Base-by-base conservation (phyloP, 2,329 filamentous ascomycete species). In the Fusarium haematococcum region DNA sequence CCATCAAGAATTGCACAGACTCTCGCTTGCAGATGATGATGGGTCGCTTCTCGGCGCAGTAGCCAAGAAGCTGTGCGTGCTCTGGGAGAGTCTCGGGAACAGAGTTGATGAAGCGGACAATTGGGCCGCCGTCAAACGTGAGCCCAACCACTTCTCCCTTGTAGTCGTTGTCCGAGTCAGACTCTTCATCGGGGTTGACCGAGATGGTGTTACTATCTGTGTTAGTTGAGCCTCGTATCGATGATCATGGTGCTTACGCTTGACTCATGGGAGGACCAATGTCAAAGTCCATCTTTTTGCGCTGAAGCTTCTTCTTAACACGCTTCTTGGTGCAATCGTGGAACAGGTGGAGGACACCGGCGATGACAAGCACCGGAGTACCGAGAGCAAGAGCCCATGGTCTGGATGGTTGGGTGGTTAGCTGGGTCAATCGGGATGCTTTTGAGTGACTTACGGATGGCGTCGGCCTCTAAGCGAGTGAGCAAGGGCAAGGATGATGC, bases 381-480 rank as follows among this genome's bases (percentile, higher is more conserved):
- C 89, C 89, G 14, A 91, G 79, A 14, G 89, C 89, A 8, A 91
- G 85, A 2, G 87, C 89, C 89, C 89, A 91, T 0, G 87, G 87
- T 18, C 85, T 86, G 43, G 41, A 33, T 32, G n/a, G 27, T 30
- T 30, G 27, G 70, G 75, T 52, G 67, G 64, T 43, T 32, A 25
- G 33, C 16, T 7, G 6, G 14, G 14, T 37, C 7, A 16, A 4
- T 37, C 30, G 14, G 33, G 14, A 18, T 18, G 7, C 33, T 18
- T 16, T 16, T 14, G 35, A 37, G 8, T 14, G 14, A 37, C 87
- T 81, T 74, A 89, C 82, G 89, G 89, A n/a, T 88, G 86, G 68
- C 85, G 84, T 58, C 86, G 81, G 43, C 88, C 83, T 41, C 83
- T 83, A 10, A 90, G 76, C 4, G 86, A 83, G 70, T 90, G 87